phyloP scores from a whole-genome alignment of 495 filamentous ascomycete genomes.

The Endocarpon pusillum region DNA sequence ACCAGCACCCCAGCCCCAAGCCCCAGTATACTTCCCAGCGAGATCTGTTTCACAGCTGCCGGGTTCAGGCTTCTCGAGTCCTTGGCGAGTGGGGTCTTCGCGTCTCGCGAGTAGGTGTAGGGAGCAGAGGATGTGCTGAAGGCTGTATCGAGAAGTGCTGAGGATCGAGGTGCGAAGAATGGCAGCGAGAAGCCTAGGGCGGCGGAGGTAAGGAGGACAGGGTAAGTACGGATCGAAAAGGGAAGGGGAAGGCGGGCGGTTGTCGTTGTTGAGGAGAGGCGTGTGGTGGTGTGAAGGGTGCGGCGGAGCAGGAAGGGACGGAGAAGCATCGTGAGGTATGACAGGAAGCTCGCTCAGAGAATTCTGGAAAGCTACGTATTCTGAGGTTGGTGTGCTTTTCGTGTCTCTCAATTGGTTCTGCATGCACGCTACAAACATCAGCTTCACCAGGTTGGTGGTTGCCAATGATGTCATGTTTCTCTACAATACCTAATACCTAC shows the following conservation, averaged over 20 bases:
- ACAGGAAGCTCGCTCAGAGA: conserved; percentile 10
- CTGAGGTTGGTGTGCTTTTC: no score
- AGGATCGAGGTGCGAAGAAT: background rate
- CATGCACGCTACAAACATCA: no score
- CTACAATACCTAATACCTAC: no score
- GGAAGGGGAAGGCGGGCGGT: conserved; percentile 3
- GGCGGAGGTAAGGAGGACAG: conserved; percentile 11
- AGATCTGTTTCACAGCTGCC: conserved; percentile 46
- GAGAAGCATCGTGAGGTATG: conserved; percentile 15
- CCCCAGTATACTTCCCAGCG: conserved; percentile 50
- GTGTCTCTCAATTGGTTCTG: no score
- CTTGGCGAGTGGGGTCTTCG: conserved; percentile 12
- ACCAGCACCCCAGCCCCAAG: conserved; percentile 53
- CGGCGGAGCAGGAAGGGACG: conserved; percentile 17
- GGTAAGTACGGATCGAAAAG: conserved; percentile 6
- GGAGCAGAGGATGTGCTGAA: no score
- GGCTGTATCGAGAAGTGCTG: background rate
- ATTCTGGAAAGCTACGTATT: no score
- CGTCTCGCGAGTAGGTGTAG: conserved; percentile 12
- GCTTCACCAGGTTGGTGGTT: no score
- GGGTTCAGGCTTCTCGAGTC: conserved; percentile 22
- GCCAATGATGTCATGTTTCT: no score
- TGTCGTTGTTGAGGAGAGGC: conserved; percentile 13
- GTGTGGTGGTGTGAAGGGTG: conserved; percentile 26
- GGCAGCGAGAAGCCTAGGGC: conserved; percentile 1